Evolutionary conservation across 768 basidiomycete genomes (phyloP).

Genomic region (Termitomyces sp.): DNA sequence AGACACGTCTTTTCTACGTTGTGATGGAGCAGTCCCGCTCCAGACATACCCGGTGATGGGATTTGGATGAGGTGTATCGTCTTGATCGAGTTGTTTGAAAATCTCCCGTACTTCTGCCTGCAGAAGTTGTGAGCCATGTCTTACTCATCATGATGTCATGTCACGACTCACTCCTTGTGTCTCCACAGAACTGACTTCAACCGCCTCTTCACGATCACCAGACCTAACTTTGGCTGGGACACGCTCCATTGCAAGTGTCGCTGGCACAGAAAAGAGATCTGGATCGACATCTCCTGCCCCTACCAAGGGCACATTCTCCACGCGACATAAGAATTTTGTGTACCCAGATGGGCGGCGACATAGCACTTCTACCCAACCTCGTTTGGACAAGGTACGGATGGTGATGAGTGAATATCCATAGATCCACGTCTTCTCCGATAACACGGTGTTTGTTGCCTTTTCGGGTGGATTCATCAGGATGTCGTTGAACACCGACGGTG

Average conservation of each 20-base stretch:
- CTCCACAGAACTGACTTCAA: conserved; percentile 18
- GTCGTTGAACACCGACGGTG: conserved; percentile 73
- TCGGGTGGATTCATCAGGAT: conserved; percentile 63
- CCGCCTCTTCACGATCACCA: conserved; percentile 21
- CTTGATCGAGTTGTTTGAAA: conserved; percentile 18
- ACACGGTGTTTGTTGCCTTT: conserved; percentile 33
- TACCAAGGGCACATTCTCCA: conserved; percentile 88
- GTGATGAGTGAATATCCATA: conserved; percentile 84
- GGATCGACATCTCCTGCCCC: conserved; percentile 82
- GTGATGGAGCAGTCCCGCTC: conserved; percentile 83
- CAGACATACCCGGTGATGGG: conserved; percentile 86
- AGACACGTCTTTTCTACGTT: conserved; percentile 80
- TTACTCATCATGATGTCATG: conserved; percentile 1
- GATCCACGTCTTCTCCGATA: conserved; percentile 78
- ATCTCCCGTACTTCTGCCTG: conserved; percentile 28
- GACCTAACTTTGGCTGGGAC: conserved; percentile 33
- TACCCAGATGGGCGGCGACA: conserved; percentile 87
- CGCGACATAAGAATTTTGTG: conserved; percentile 76
- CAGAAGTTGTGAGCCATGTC: not conserved
- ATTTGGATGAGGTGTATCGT: conserved; percentile 48
- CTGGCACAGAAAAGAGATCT: conserved; percentile 69
- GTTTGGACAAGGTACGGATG: conserved; percentile 63
- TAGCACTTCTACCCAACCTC: conserved; percentile 88
- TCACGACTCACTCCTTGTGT: conserved; percentile 12
- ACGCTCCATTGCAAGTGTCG: conserved; percentile 70